Evolutionary conservation across 805 yeast genomes (phyloP), one percentile per base, ranked within the genome.

Genomic region (Saccharomycopsis vini): DNA sequence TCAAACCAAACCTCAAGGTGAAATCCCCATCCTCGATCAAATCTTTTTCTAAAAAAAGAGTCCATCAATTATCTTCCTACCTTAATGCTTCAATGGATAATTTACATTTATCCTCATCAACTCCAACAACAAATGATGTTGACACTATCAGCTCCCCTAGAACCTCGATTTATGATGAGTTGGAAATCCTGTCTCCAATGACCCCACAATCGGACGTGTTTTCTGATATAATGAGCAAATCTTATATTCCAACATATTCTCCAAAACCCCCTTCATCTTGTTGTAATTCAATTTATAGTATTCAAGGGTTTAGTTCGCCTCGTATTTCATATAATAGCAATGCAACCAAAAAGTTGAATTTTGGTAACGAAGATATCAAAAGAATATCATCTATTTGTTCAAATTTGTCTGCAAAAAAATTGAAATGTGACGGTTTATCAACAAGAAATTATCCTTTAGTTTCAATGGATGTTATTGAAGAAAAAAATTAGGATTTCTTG

Each of bases 11-110:
- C 13, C 10, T 30, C 3, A 40, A 24, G 28, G 2, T 22, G 2
- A 40, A 40, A 24, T 40, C 45, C 16, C 45, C 45, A 4, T 26
- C 45, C 2, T 29, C 47, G 3, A 35, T 46, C 20, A 28, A 34
- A 16, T 43, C 46, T 9, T 39, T 46, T 23, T 39, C 47, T 7
- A 46, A 39, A 34, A 22, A 43, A 13, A 39, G 40, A 31, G 50
- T 46, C 4, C 50, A 43, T 3, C 44, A 46, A 37, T 23, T 46
- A 15, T 43, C 47, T 12, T 28, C 36, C 4, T 43, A 43, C 22
- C 35, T 46, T 16, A 37, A 36, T 9, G 44, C 50, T 2, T 40
- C 41, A 5, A 42, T 31, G 22, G 50, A 43, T 5, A 24, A 31
- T 16, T 16, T 31, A n/a, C 18, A 20, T 36, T 5, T 5, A 12